Base-by-base conservation (phyloP, 73 alveolate genomes). In the Paramecium sonneborni region DNA sequence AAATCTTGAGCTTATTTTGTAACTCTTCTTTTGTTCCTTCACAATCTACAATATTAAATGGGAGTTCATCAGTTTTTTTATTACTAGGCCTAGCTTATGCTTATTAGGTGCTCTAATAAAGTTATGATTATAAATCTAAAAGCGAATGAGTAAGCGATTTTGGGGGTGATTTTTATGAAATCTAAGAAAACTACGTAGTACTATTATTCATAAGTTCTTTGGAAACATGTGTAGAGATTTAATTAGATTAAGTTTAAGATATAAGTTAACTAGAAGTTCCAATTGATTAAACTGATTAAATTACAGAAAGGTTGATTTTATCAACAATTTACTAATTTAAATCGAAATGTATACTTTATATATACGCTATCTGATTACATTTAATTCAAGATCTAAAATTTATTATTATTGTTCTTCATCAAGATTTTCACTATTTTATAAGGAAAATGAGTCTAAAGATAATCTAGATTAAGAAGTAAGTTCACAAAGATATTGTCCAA, bases 111-210 rank as follows among this genome's bases (percentile, higher is more conserved):
- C 58, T 74, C 58, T 39, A 18, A 15, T 74, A 20, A 32, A 74
- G 34, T 74, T 74, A 21, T 39, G 32, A 37, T 23, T 74, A 6
- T 34, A 74, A 10, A 39, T 74, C 87, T 37, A 74, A 24, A 12
- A 74, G 57, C 10, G 87, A 74, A 34, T 34, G 87, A 28, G 87
- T 39, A 11, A 74, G 58, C 3, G 87, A 74, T 74, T 74, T 74
- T 3, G 87, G 57, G 20, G 87, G 87, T 74, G 87, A 74, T 20
- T 74, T 74, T 18, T 37, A 74, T n/a, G 87, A 74, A 28, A 74
- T 74, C 24, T 74, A 74, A 15, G 87, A 74, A 37, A 74, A 21
- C 32, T 74, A 37, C 8, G 87, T 39, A 34, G 21, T 21, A 14
- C 85, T 67, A n/a, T 28, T 67, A 28, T 23, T 74, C 35, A 74